These are phyloP conservation scores for Cladosporium cucumerinum DNA, from an alignment of 2,329 filamentous ascomycete genomes.

Conservation along the genomic window DNA sequence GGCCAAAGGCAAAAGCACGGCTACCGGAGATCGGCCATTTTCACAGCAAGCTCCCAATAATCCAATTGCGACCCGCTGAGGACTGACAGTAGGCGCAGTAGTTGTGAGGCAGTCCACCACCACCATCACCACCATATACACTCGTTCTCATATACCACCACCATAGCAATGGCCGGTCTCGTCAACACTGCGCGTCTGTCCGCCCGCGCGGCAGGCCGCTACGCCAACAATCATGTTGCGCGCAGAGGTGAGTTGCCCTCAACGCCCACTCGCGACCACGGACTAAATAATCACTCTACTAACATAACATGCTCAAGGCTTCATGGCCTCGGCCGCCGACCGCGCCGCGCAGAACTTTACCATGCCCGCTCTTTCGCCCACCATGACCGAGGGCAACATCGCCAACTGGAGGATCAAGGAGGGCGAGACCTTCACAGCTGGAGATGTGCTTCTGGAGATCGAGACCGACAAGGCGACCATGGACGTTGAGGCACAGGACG, in stretches of 20 bases:
- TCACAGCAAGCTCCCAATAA: conserved; percentile 2
- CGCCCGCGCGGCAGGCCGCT: conserved; percentile 29
- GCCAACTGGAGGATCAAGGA: conserved; percentile 82
- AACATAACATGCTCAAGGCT: conserved; percentile 22
- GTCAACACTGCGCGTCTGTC: conserved; percentile 28
- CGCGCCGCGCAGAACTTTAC: conserved; percentile 81
- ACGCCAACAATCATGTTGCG: conserved; percentile 24
- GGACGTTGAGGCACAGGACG: conserved; percentile 91
- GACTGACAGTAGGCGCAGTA: not conserved
- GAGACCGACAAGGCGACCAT: conserved; percentile 94
- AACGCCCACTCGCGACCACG: not conserved
- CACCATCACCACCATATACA: conserved; percentile 1
- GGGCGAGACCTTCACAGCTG: conserved; percentile 75
- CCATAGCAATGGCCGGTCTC: conserved; percentile 30
- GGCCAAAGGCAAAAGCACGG: not conserved
- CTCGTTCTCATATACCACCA: not conserved
- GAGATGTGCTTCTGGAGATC: conserved; percentile 85
- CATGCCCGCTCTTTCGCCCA: conserved; percentile 87
- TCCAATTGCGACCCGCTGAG: not conserved
- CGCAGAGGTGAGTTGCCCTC: conserved; percentile 26
- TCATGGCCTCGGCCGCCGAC: conserved; percentile 27
- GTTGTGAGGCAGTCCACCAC: not conserved
- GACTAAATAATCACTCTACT: conserved; percentile 3
- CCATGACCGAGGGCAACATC: conserved; percentile 92
- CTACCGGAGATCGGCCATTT: conserved; percentile 11